phyloP scores from a whole-genome alignment of 164 flowering plant genomes.

The Akebia trifoliata region DNA sequence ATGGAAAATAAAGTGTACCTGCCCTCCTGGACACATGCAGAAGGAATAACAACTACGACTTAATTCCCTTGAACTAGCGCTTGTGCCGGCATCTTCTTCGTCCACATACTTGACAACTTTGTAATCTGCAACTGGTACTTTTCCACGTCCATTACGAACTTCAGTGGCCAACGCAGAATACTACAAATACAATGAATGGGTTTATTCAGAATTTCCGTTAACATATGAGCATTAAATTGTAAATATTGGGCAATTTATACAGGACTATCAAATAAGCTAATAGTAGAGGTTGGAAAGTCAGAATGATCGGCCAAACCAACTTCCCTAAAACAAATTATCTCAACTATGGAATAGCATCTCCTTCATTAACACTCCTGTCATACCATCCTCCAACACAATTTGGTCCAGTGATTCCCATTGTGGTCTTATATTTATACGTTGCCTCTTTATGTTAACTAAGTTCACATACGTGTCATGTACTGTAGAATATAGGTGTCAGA shows the following conservation, averaged over 20 bases:
- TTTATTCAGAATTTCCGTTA: conserved; percentile 8
- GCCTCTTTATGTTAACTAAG: too few relatives aligned
- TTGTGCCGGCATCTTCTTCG: conserved; percentile 23
- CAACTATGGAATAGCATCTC: too few relatives aligned
- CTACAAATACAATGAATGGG: conserved; percentile 31
- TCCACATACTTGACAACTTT: conserved; percentile 66
- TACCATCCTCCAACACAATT: too few relatives aligned
- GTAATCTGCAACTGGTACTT: conserved; percentile 97
- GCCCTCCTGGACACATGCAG: conserved; percentile 99
- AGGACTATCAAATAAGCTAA: not conserved
- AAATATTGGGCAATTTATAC: not conserved
- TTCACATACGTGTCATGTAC: not conserved
- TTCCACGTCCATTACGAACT: conserved; percentile 79
- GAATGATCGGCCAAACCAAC: too few relatives aligned
- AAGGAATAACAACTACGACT: conserved; percentile 88
- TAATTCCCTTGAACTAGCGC: conserved; percentile 23
- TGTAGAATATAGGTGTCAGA: not conserved
- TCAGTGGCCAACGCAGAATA: conserved; percentile 69
- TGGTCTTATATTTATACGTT: too few relatives aligned
- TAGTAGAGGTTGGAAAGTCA: too few relatives aligned
- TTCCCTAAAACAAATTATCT: too few relatives aligned
- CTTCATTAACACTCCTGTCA: too few relatives aligned
- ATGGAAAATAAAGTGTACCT: conserved; percentile 38
- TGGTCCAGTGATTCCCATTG: too few relatives aligned
- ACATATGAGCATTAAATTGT: not conserved